These are phyloP conservation scores for Colletotrichum theobromicola DNA, from an alignment of 2,329 filamentous ascomycete genomes.

Conservation along the genomic window DNA sequence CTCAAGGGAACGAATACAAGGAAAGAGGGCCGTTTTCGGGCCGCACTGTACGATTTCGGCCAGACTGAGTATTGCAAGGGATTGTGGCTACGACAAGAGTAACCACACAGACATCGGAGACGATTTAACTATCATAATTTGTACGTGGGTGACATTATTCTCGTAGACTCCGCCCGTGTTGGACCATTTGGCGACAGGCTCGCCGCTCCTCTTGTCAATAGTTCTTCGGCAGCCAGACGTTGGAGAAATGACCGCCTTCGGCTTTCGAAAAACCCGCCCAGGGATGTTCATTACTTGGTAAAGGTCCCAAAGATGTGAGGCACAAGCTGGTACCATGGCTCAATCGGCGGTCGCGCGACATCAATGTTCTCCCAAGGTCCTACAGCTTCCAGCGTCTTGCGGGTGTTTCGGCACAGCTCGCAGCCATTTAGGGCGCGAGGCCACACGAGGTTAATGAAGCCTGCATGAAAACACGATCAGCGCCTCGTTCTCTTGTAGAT, in stretches of 20 bases:
- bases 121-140: neutral
- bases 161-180: neutral
- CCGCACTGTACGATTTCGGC: neutral
- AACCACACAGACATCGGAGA: neutral
- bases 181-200: neutral
- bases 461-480: slow-evolving; percentile 32
- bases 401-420: slow-evolving; percentile 54
- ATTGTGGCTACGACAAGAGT: neutral
- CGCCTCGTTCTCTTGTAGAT: neutral
- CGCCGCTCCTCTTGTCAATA: neutral
- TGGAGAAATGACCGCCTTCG: neutral
- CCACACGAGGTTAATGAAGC: slow-evolving; percentile 58
- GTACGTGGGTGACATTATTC: neutral
- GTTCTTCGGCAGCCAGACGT: neutral
- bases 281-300: slow-evolving; percentile 48
- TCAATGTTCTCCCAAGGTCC: slow-evolving; percentile 58
- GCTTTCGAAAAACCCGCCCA: rapidly evolving
- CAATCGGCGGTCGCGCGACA: slow-evolving; percentile 42
- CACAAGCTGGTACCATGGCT: slow-evolving; percentile 46
- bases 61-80: neutral
- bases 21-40: neutral
- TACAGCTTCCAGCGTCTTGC: slow-evolving; percentile 48
- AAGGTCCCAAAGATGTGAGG: slow-evolving; percentile 59
- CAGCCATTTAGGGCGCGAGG: slow-evolving; percentile 57
- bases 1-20: neutral